These are phyloP conservation scores for Hypoxylon cercidicola DNA, from an alignment of 495 filamentous ascomycete genomes.

Conservation along the genomic window DNA sequence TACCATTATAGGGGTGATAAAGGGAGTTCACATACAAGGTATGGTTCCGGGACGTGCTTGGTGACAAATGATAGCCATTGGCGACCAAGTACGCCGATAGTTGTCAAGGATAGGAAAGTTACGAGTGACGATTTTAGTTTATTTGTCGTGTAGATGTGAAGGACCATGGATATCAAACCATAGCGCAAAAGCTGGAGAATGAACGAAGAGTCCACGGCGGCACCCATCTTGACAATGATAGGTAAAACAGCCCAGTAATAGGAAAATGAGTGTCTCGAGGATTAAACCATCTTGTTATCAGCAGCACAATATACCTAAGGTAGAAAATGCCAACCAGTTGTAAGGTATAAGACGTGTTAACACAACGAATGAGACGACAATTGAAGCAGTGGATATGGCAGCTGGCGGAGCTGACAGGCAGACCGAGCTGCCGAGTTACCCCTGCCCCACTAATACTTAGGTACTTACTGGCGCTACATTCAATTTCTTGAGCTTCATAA, in stretches of 20 bases:
- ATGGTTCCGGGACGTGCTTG: constrained; percentile 76
- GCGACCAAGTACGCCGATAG: constrained; percentile 7
- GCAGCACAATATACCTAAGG: too few relatives aligned
- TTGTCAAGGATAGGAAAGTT: constrained; percentile 11
- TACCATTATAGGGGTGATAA: not conserved
- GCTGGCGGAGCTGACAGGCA: not conserved
- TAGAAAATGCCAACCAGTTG: too few relatives aligned
- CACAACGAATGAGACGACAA: not conserved
- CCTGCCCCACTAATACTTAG: not conserved
- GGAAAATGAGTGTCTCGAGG: not conserved
- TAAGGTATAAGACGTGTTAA: too few relatives aligned
- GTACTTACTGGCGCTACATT: not conserved
- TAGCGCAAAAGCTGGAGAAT: constrained; percentile 22
- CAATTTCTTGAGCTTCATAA: not conserved
- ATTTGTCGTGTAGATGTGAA: constrained; percentile 20
- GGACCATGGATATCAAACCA: constrained; percentile 14
- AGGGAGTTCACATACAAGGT: constrained; percentile 67
- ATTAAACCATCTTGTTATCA: constrained; percentile 1
- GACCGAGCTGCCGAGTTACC: not conserved
- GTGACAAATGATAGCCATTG: constrained; percentile 55
- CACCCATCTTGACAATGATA: constrained; percentile 5
- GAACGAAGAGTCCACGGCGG: constrained; percentile 14
- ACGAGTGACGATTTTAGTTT: constrained; percentile 5
- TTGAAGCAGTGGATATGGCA: not conserved
- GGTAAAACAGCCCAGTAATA: not conserved